Conservation (phyloP, 495 filamentous ascomycete species). For the Penicillium verhagenii region DNA sequence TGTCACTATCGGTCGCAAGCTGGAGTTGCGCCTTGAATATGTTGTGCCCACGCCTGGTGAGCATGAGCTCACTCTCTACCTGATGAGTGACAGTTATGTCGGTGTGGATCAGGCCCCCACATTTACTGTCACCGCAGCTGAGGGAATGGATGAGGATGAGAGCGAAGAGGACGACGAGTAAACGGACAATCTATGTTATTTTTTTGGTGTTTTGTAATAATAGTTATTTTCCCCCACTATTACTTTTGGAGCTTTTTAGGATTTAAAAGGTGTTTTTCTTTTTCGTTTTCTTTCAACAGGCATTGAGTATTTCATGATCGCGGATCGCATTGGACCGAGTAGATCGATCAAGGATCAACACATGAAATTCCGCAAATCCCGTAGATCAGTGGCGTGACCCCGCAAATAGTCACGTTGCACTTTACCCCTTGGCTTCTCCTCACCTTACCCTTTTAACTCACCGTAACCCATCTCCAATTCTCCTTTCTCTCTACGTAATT, state of each 20-base stretch:
- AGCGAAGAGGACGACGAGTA: conserved; percentile 72
- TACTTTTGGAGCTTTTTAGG: neutral
- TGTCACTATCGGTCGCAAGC: conserved; percentile 75
- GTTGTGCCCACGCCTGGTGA: conserved; percentile 80
- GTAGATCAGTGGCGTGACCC: conserved; percentile 8
- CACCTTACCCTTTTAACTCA: neutral
- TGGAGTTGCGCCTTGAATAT: conserved; percentile 83
- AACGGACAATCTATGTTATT: conserved; percentile 10
- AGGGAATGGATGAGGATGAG: conserved; percentile 94
- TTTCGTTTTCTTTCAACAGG: neutral
- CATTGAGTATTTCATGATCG: too few species aligned
- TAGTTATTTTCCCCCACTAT: neutral
- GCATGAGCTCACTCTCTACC: conserved; percentile 84
- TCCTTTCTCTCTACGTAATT: neutral
- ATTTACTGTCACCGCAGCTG: conserved; percentile 79
- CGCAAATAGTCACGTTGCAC: conserved; percentile 21
- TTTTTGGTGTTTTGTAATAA: conserved; percentile 6
- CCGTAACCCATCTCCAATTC: neutral
- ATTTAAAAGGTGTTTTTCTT: neutral
- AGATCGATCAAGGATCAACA: neutral
- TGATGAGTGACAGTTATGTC: conserved; percentile 98
- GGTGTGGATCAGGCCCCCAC: conserved; percentile 95
- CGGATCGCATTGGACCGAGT: too few species aligned
- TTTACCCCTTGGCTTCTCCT: neutral
- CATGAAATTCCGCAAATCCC: neutral